Evolutionary conservation across 495 filamentous ascomycete genomes (phyloP), one percentile per base, ranked within the genome.

Genomic region (Aspergillus bertholletiae): DNA sequence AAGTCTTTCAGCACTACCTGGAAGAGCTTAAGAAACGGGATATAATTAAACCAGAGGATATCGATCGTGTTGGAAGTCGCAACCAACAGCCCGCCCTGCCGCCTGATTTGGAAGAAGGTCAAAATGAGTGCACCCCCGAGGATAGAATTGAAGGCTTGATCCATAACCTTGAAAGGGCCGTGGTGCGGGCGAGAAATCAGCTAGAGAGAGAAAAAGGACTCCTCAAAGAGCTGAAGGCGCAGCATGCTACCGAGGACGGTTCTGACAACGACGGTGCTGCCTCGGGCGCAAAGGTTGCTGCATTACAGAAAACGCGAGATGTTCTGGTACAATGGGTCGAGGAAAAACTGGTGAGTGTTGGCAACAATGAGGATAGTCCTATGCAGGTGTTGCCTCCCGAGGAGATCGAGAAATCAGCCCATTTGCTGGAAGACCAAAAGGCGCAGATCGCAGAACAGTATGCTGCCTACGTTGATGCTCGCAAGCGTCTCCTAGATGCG

Each of bases 281-380:
- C 5, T 66, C 74, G 3, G 76, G 75, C 32, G 52, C 75, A 28
- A 78, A 74, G 52, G 46, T 57, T 3, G 49, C 20, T 15, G 84
- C 84, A 13, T 61, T 84, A 49, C 72, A 75, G 49, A 64, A 64
- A n/a, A 83, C 84, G 3, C 75, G 87, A 22, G 78, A 82, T 60
- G 84, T 84, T 46, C 69, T 90, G 50, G 85, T 89, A 35, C 76
- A 78, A 57, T 90, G 87, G 87, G 86, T 90, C 21, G 86, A 90
- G 63, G 72, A 76, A 12, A 86, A 87, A 55, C 70, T 90, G 7
- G 72, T 75, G 26, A 80, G 74, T 49, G 81, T 80, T 21, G 73
- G 72, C n/a, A 73, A 64, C 46, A 59, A 51, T 1, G 71, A 68
- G 17, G 73, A 73, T 45, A 72, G 64, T 9, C 64, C 68, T 39